These are phyloP conservation scores for Oryza meridionalis DNA, from an alignment of 176 grass and related monocot species.

Conservation along the genomic window DNA sequence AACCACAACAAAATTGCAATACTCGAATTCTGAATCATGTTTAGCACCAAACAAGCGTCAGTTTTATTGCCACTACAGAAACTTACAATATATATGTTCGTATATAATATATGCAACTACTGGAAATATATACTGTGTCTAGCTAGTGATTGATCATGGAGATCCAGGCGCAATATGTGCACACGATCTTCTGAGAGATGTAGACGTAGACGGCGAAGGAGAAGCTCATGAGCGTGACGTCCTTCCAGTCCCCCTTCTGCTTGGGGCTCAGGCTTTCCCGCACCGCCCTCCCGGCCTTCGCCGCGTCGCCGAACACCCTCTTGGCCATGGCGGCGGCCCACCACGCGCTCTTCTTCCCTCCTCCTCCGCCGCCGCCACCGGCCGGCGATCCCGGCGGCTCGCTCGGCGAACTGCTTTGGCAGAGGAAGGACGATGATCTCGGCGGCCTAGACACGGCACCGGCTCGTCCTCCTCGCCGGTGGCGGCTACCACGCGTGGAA, in stretches of 20 bases:
- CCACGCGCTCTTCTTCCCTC: conserved; percentile 39
- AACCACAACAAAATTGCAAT: neutral
- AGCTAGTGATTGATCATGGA: conserved; percentile 62
- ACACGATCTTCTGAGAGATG: conserved; percentile 86
- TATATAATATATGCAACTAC: neutral
- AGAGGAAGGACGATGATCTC: conserved; percentile 47
- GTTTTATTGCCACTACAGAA: conserved; percentile 19
- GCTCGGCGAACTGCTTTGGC: conserved; percentile 44
- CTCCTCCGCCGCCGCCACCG: conserved; percentile 14
- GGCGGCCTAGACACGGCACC: neutral
- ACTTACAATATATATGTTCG: neutral
- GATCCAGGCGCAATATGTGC: conserved; percentile 68
- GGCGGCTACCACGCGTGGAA: neutral
- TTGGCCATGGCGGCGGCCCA: conserved; percentile 29
- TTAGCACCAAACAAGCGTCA: neutral
- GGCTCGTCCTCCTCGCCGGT: conserved; percentile 25
- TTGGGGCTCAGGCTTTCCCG: conserved; percentile 64
- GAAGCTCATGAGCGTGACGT: conserved; percentile 79
- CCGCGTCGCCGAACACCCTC: conserved; percentile 42
- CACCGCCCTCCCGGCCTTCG: conserved; percentile 49
- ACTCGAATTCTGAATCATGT: neutral
- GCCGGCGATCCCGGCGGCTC: conserved; percentile 17
- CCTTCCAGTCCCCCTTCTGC: conserved; percentile 79
- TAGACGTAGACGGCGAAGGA: conserved; percentile 89
- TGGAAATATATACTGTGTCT: neutral